Evolutionary conservation across 2,329 filamentous ascomycete species (phyloP).

Genomic region (Purpureocillium takamizusanense): DNA sequence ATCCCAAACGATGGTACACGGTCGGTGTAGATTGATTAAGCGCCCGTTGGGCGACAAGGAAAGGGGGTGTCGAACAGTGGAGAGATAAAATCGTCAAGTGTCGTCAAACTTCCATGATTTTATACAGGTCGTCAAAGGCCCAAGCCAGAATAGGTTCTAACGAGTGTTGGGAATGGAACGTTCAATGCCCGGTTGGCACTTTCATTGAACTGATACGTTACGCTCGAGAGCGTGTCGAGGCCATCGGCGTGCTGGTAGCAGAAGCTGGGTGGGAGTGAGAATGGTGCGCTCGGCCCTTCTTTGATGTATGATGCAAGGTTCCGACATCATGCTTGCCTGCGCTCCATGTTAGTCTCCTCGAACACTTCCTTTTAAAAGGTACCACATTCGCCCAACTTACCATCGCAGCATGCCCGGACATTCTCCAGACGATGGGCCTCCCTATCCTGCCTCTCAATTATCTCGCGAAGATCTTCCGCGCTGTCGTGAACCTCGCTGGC

Average conservation of each 20-base stretch:
- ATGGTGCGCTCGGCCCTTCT: conserved; percentile 32
- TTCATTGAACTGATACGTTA: conserved; percentile 7
- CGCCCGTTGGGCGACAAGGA: background rate
- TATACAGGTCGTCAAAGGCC: conserved; percentile 13
- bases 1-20: background rate
- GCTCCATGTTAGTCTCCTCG: conserved; percentile 13
- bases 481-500: conserved; percentile 61
- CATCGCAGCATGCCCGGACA: conserved; percentile 94
- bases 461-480: conserved; percentile 71
- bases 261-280: conserved; percentile 25
- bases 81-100: conserved; percentile 19
- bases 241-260: conserved; percentile 24
- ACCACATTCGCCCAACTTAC: conserved; percentile 40
- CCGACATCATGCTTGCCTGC: conserved; percentile 68
- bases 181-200: background rate
- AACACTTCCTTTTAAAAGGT: background rate
- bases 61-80: background rate
- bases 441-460: conserved; percentile 70
- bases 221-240: conserved; percentile 25
- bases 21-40: background rate
- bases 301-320: conserved; percentile 40
- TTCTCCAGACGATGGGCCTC: conserved; percentile 82
- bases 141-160: conserved; percentile 5
- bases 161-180: background rate
- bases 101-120: conserved; percentile 19